These are phyloP conservation scores for Santalum album DNA, from an alignment of 164 flowering plant genomes.

Conservation along the genomic window DNA sequence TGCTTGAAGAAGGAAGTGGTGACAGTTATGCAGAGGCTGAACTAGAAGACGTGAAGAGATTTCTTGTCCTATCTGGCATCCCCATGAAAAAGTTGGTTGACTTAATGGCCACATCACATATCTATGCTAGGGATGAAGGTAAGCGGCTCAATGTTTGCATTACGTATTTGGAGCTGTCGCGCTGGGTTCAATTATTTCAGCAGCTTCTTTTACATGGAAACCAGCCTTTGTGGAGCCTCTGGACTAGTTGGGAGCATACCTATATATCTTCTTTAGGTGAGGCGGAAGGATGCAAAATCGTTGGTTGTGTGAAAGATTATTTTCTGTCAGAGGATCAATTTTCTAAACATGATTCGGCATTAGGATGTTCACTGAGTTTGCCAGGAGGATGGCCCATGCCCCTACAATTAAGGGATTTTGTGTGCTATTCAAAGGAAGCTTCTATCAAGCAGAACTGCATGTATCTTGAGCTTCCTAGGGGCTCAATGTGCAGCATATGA, in stretches of 20 bases:
- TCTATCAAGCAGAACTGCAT: slow-evolving; percentile 55
- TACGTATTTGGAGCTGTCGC: slow-evolving; percentile 69
- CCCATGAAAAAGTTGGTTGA: slow-evolving; percentile 51
- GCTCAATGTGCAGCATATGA: slow-evolving; percentile 43
- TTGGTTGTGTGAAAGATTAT: slow-evolving; percentile 28
- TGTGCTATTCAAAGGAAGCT: slow-evolving; percentile 49
- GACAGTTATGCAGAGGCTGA: slow-evolving; percentile 27
- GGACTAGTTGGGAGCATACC: slow-evolving; percentile 78
- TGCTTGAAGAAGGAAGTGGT: slow-evolving; percentile 19
- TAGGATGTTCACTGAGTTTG: slow-evolving; percentile 32
- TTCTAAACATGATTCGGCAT: slow-evolving; percentile 11
- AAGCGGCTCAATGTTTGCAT: slow-evolving; percentile 29
- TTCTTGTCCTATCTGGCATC: slow-evolving; percentile 61
- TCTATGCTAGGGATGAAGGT: slow-evolving; percentile 54
- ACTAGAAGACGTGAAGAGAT: slow-evolving; percentile 50
- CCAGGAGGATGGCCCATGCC: slow-evolving; percentile 96
- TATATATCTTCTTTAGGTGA: slow-evolving; percentile 81
- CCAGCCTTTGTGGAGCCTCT: slow-evolving; percentile 63
- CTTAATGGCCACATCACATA: slow-evolving; percentile 72
- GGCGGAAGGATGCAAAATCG: slow-evolving; percentile 41
- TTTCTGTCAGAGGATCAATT: slow-evolving; percentile 27
- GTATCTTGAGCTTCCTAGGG: slow-evolving; percentile 71
- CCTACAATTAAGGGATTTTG: slow-evolving; percentile 34
- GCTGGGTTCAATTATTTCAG: slow-evolving; percentile 83
- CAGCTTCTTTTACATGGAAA: slow-evolving; percentile 68